Percentiles rank a stretch among this genome's conserved stretches.
Conservation (phyloP, 2,329 filamentous ascomycete species). For the Trichoderma arundinaceum region DNA sequence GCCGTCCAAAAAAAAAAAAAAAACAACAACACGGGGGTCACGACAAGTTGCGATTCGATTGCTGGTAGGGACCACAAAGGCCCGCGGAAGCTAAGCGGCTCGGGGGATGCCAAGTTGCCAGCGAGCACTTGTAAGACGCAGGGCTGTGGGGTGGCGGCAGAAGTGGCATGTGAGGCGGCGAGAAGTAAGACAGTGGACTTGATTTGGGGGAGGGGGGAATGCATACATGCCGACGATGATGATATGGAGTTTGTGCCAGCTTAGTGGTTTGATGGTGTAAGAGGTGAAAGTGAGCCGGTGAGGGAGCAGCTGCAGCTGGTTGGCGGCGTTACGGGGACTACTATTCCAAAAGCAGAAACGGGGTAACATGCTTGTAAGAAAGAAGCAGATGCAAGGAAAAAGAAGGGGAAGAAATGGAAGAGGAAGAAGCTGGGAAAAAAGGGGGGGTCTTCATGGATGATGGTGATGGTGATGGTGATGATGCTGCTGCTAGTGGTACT, state of each 20-base stretch:
- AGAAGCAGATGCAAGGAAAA: not conserved
- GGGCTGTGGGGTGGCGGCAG: constrained; percentile 15
- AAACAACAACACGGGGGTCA: not conserved
- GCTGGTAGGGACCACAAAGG: constrained; percentile 14
- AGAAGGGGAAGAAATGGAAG: not conserved
- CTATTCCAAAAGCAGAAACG: too few species aligned
- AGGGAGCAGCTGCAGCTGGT: not conserved
- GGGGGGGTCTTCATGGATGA: not conserved
- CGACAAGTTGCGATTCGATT: not conserved
- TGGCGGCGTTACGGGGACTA: too few species aligned
- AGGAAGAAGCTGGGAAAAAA: not conserved
- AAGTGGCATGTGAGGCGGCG: constrained; percentile 28
- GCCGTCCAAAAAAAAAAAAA: not conserved
- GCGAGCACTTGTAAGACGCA: constrained; percentile 22
- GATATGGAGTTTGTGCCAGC: not conserved
- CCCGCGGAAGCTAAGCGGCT: not conserved
- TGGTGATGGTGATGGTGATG: not conserved
- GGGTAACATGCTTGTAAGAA: not conserved
- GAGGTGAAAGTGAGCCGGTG: not conserved
- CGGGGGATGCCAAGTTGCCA: constrained; percentile 13
- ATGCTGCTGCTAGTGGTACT: too few species aligned
- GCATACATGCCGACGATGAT: too few species aligned
- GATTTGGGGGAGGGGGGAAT: not conserved
- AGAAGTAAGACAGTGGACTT: constrained; percentile 1
- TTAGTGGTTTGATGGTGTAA: not conserved